These are phyloP conservation scores for Umbelopsis ramanniana DNA, from an alignment of 192 early-diverging fungal species.

Conservation along the genomic window DNA sequence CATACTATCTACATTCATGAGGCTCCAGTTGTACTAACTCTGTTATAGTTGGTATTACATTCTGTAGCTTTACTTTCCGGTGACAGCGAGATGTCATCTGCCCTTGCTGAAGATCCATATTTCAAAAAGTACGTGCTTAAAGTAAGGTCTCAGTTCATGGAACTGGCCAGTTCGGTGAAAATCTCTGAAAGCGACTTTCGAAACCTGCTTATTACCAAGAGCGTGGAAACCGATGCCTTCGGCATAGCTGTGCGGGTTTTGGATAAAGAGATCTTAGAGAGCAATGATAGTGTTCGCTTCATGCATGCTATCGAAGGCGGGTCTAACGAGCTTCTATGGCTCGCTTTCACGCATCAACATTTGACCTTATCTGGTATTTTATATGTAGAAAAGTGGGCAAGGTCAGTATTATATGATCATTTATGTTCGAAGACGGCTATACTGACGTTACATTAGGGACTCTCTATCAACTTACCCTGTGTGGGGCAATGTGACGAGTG, in stretches of 20 bases:
- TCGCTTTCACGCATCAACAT: conserved; percentile 22
- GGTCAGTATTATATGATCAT: conserved; percentile 19
- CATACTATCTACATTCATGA: background rate
- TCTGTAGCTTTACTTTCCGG: background rate
- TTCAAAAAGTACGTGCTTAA: conserved; percentile 6
- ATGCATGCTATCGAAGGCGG: conserved; percentile 36
- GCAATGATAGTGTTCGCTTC: conserved; percentile 32
- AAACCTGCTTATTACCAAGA: conserved; percentile 49
- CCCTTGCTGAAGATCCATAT: conserved; percentile 37
- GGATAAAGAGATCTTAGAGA: conserved; percentile 27
- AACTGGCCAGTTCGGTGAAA: conserved; percentile 51
- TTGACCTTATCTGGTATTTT: conserved; percentile 25
- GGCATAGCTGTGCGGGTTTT: conserved; percentile 33
- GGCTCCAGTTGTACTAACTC: background rate
- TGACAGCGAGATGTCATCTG: conserved; percentile 7
- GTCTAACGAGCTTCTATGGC: conserved; percentile 32
- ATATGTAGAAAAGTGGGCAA: conserved; percentile 39
- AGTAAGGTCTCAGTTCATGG: conserved; percentile 44
- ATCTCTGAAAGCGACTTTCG: conserved; percentile 59
- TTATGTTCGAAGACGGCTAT: too few relatives aligned
- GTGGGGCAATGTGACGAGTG: conserved; percentile 23
- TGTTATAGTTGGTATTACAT: conserved; percentile 1
- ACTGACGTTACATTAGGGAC: background rate
- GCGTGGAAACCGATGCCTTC: conserved; percentile 41
- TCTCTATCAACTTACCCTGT: conserved; percentile 20